phyloP scores from a whole-genome alignment of 2,329 filamentous ascomycete species.

The Fusarium sp. region DNA sequence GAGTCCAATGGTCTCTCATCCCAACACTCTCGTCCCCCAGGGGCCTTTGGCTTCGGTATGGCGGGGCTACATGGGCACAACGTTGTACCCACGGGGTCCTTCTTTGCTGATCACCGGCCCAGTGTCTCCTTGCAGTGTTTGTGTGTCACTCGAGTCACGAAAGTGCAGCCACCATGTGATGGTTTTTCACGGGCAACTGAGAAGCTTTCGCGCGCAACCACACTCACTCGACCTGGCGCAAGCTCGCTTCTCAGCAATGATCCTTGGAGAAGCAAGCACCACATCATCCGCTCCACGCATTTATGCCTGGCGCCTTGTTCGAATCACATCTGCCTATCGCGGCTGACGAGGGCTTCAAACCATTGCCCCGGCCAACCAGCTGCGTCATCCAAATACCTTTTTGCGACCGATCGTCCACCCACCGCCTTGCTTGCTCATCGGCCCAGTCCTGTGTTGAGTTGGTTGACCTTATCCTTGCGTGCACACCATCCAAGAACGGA shows the following conservation, averaged over 20 bases:
- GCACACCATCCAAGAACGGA: not conserved
- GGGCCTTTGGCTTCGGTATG: not conserved
- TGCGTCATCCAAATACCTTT: slow-evolving; percentile 23
- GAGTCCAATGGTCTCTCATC: slow-evolving; percentile 16
- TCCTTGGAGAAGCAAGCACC: slow-evolving; percentile 17
- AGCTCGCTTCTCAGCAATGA: slow-evolving; percentile 10
- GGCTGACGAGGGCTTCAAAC: slow-evolving; percentile 21
- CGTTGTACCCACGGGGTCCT: slow-evolving; percentile 14
- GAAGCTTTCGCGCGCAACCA: slow-evolving; percentile 12
- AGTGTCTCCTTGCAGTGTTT: slow-evolving; percentile 31
- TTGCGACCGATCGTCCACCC: slow-evolving; percentile 11
- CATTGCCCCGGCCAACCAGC: slow-evolving; percentile 7
- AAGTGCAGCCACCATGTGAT: slow-evolving; percentile 38
- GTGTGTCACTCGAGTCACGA: slow-evolving; percentile 31
- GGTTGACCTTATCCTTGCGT: not conserved
- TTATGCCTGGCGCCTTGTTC: slow-evolving; percentile 10
- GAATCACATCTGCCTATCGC: slow-evolving; percentile 28
- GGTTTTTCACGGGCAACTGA: slow-evolving; percentile 7
- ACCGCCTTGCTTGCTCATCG: slow-evolving; percentile 1
- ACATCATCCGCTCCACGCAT: slow-evolving; percentile 22
- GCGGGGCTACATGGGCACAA: slow-evolving; percentile 1
- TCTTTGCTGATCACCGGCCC: slow-evolving; percentile 28
- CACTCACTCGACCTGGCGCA: slow-evolving; percentile 6
- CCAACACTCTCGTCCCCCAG: slow-evolving; percentile 19
- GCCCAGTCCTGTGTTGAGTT: not conserved